Percentiles rank a stretch among this genome's conserved stretches.
These are phyloP conservation scores for Aspergillus spinulosporus DNA, from an alignment of 2,329 filamentous ascomycete species.

Conservation along the genomic window DNA sequence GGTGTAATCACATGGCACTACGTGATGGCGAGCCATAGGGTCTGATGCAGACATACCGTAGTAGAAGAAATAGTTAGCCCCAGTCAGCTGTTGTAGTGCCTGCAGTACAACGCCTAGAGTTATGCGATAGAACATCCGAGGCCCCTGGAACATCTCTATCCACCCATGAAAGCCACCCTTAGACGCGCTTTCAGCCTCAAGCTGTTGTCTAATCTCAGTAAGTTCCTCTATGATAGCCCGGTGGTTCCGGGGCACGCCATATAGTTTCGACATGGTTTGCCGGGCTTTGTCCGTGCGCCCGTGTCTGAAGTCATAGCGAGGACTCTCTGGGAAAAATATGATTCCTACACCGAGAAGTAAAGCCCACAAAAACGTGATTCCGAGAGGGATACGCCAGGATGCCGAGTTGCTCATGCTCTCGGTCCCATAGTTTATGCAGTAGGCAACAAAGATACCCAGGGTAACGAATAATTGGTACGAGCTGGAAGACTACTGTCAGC, in stretches of 20 bases:
- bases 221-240: conserved; percentile 55
- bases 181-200: conserved; percentile 45
- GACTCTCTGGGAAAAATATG: conserved; percentile 56
- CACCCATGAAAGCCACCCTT: conserved; percentile 27
- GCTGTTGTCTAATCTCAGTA: conserved; percentile 56
- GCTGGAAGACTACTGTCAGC: conserved; percentile 25
- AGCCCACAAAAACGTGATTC: conserved; percentile 59
- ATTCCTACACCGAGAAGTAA: conserved; percentile 57
- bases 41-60: conserved; percentile 42
- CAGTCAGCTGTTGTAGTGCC: conserved; percentile 46
- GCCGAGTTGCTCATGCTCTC: conserved; percentile 38
- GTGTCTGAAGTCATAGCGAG: conserved; percentile 58
- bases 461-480: conserved; percentile 52
- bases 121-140: conserved; percentile 46
- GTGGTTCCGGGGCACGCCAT: conserved; percentile 55
- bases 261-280: conserved; percentile 54
- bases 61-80: conserved; percentile 53
- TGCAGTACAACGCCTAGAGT: conserved; percentile 45
- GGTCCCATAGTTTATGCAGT: conserved; percentile 50
- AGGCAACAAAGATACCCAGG: conserved; percentile 47
- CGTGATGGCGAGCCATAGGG: not conserved
- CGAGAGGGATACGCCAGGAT: conserved; percentile 54
- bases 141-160: conserved; percentile 43
- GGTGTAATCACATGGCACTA: not conserved
- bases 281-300: conserved; percentile 54